A percentile compares a stretch with the other conserved stretches of the same genome.
Conservation (phyloP, 2,329 filamentous ascomycete species). For the Hirsutella thompsonii region DNA sequence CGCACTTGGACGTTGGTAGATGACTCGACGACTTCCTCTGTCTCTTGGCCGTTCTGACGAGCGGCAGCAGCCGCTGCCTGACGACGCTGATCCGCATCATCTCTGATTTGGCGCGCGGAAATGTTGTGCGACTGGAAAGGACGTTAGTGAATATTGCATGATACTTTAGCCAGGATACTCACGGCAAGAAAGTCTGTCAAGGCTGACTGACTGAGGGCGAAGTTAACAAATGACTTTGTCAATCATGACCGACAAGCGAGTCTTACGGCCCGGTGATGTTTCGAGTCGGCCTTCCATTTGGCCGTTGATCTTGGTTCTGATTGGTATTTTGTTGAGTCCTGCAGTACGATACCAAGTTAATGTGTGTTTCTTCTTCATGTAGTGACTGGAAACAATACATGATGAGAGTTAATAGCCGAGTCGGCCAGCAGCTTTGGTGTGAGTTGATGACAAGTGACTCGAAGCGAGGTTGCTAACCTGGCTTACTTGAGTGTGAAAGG, state of each 20-base stretch:
- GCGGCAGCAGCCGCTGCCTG: conserved; percentile 20
- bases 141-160: conserved; percentile 8
- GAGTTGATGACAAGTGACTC: no score
- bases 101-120: conserved; percentile 42
- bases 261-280: conserved; percentile 27
- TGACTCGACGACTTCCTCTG: conserved; percentile 6
- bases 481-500: no score
- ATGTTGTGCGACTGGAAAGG: conserved; percentile 53
- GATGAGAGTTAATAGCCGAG: background rate
- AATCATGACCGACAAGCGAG: background rate
- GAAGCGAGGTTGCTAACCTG: no score
- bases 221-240: conserved; percentile 4
- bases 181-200: conserved; percentile 41
- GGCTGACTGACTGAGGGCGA: conserved; percentile 29
- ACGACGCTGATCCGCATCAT: conserved; percentile 34
- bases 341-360: background rate
- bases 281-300: conserved; percentile 12
- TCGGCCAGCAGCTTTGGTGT: no score
- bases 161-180: conserved; percentile 5
- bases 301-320: conserved; percentile 2
- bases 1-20: conserved; percentile 13
- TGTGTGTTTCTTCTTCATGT: background rate
- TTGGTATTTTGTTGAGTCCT: background rate
- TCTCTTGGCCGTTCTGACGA: conserved; percentile 10
- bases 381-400: background rate